Base-by-base conservation (phyloP, 495 filamentous ascomycete genomes). In the Stereocaulon alpinum region DNA sequence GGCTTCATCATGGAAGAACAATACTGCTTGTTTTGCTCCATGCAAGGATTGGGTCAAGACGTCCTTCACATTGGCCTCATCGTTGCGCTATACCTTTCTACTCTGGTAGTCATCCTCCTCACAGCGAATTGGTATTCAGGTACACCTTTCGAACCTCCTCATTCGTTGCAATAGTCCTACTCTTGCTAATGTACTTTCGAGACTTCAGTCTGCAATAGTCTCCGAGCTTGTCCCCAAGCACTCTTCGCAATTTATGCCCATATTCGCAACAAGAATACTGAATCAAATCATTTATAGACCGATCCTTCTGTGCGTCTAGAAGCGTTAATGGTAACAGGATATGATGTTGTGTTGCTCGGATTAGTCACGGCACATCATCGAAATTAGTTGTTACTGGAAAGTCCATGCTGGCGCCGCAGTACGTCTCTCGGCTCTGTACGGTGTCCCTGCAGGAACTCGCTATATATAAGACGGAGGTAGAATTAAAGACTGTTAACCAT, bases 11-110 rank as follows among this genome's bases (percentile, higher is more conserved):
- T 71, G 89, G 89, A 49, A 84, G 89, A 67, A 91, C 90, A 71
- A 89, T 89, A 93, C 69, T 89, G 89, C 52, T n/a, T n/a, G n/a
- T n/a, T n/a, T n/a, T n/a, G n/a, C n/a, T n/a, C n/a, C n/a, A n/a
- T n/a, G n/a, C n/a, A n/a, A n/a, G n/a, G n/a, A n/a, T 95, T 88
- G 89, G 89, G 89, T 64, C 89, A 95, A 69, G 84, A 92, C 68
- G 76, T 86, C 72, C 93, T 93, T 80, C 89, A 93, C 70, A 82
- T 81, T 56, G 68, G 91, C 41, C 78, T 95, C 49, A 91, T 93
- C 65, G 67, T 95, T 49, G 74, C 88, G 34, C 76, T 95, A 42
- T 74, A 91, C 41, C 82, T 86, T 86, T 91, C 79, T 82, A 91
- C 76, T 81, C 83, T 64, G 82, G 82, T 50, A 86, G 86, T 27